These are phyloP conservation scores for Nicotiana benthamiana DNA, from an alignment of 257 asterid genomes.

Conservation along the genomic window DNA sequence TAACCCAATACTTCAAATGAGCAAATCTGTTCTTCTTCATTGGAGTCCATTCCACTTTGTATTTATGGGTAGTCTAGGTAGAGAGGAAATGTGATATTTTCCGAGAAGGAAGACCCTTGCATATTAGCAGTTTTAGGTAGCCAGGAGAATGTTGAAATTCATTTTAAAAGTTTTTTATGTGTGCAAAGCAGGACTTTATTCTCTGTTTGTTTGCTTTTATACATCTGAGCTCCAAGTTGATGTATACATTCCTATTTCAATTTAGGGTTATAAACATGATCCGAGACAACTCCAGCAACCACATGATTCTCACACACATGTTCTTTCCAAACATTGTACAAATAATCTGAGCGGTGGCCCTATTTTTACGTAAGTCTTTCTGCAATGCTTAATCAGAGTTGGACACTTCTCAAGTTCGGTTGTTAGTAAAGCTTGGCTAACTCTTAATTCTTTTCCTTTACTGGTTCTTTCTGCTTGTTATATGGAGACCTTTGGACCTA, in stretches of 20 bases:
- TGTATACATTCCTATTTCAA: slow-evolving; percentile 13
- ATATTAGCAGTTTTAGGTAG: background rate
- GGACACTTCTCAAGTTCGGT: background rate
- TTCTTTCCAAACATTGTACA: slow-evolving; percentile 73
- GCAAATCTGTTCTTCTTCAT: background rate
- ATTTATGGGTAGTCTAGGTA: background rate
- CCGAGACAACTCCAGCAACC: slow-evolving; percentile 77
- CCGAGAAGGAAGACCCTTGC: background rate
- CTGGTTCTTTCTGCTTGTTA: background rate
- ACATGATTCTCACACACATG: slow-evolving; percentile 72
- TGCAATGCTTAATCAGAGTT: slow-evolving; percentile 1
- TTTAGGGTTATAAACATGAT: slow-evolving; percentile 55
- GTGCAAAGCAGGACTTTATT: slow-evolving; percentile 2
- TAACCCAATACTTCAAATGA: background rate
- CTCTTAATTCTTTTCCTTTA: background rate
- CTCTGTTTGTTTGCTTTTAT: slow-evolving; percentile 3
- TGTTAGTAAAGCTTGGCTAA: slow-evolving; percentile 4
- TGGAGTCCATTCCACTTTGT: background rate
- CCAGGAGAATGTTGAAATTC: background rate
- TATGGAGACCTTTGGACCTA: slow-evolving; percentile 82
- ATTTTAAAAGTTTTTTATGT: background rate
- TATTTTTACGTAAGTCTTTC: slow-evolving; percentile 64
- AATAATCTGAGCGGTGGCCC: slow-evolving; percentile 68
- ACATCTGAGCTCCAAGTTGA: slow-evolving; percentile 1
- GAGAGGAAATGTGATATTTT: background rate